Percentiles rank a stretch among this genome's conserved stretches.
These are phyloP conservation scores for Phoenix dactylifera DNA, from an alignment of 176 grass and related monocot genomes.

Conservation along the genomic window DNA sequence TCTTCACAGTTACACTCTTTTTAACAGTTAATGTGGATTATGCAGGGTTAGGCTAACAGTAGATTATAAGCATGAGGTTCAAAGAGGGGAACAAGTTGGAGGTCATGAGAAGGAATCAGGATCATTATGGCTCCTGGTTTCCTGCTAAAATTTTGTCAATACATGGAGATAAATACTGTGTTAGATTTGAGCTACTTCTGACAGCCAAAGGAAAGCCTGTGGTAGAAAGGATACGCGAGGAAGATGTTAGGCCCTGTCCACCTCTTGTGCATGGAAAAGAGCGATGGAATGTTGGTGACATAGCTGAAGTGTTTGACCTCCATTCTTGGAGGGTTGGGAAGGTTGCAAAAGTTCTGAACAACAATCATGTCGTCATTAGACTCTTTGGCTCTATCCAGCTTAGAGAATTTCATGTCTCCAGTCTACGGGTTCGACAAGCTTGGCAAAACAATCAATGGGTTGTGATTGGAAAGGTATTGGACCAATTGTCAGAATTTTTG, in stretches of 20 bases:
- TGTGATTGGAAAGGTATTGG: conserved; percentile 24
- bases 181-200: conserved; percentile 12
- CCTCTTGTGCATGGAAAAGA: conserved; percentile 23
- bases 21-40: neutral
- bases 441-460: conserved; percentile 16
- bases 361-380: conserved; percentile 36
- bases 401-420: conserved; percentile 52
- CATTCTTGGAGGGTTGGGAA: conserved; percentile 59
- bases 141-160: conserved; percentile 11
- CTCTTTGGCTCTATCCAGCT: conserved; percentile 50
- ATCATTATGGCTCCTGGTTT: conserved; percentile 16
- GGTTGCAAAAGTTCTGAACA: conserved; percentile 43
- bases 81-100: conserved; percentile 11
- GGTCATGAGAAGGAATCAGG: conserved; percentile 25
- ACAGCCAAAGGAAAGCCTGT: conserved; percentile 8
- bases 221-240: conserved; percentile 13
- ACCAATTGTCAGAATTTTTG: neutral
- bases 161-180: neutral
- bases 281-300: conserved; percentile 58
- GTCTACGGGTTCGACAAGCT: conserved; percentile 35
- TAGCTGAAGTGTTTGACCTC: conserved; percentile 52
- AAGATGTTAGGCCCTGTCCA: conserved; percentile 23
- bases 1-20: neutral
- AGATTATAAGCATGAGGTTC: conserved; percentile 31
- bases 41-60: conserved; percentile 4